These are phyloP conservation scores for Lotmaria passim DNA, from an alignment of 208 protist genomes.

Conservation along the genomic window DNA sequence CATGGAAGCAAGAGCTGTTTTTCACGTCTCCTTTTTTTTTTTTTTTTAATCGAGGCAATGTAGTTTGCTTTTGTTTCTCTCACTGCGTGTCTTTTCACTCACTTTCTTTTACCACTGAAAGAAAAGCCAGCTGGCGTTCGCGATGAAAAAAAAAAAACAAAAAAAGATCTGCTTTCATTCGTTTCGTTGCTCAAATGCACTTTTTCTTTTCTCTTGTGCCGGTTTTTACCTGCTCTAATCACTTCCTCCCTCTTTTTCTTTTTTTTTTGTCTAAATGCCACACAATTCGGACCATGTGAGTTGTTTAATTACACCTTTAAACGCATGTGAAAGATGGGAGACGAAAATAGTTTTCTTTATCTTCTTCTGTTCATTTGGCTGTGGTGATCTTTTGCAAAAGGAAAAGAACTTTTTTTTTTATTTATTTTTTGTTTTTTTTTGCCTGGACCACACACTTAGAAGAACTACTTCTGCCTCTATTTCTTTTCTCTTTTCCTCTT, in stretches of 20 bases:
- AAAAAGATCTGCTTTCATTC: too few relatives aligned
- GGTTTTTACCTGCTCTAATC: background rate
- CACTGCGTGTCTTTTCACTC: too few relatives aligned
- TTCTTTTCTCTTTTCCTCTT: background rate
- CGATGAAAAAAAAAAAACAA: too few relatives aligned
- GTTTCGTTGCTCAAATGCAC: too few relatives aligned
- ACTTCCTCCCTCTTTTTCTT: background rate
- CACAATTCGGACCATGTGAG: background rate
- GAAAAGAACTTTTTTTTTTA: background rate
- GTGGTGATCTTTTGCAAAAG: too few relatives aligned
- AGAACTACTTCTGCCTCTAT: background rate
- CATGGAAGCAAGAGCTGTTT: too few relatives aligned
- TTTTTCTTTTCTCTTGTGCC: background rate
- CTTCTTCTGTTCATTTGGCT: background rate
- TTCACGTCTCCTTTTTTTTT: too few relatives aligned
- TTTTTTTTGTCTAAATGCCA: background rate
- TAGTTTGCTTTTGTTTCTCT: too few relatives aligned
- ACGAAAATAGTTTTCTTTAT: background rate
- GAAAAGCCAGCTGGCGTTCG: too few relatives aligned
- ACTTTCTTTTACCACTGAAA: too few relatives aligned
- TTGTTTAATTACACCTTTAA: background rate
- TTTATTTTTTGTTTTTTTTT: conserved; percentile 13
- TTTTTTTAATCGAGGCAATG: too few relatives aligned
- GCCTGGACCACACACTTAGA: too few relatives aligned
- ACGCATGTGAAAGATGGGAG: background rate